Evolutionary conservation across 768 basidiomycete genomes (phyloP).

Genomic region (Polyporus arcularius): DNA sequence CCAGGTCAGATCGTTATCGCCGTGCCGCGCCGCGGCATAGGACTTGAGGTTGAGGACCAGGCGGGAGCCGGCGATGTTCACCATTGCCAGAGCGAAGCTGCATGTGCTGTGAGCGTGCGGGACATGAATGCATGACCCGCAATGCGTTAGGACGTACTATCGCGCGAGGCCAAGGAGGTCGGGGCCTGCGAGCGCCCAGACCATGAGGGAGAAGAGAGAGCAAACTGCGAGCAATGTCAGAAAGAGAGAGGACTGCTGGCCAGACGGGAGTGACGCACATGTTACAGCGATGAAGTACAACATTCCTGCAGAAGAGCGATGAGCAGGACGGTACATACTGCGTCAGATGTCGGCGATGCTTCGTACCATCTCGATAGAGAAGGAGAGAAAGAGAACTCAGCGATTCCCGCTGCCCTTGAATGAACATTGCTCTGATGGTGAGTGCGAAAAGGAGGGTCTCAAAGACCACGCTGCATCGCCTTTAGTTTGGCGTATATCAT

Average conservation of each 20-base stretch:
- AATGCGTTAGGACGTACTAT: slow-evolving; percentile 22
- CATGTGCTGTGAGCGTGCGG: not conserved
- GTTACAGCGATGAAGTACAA: slow-evolving; percentile 30
- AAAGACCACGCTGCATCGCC: slow-evolving; percentile 23
- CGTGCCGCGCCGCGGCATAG: slow-evolving; percentile 19
- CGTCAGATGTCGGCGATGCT: not conserved
- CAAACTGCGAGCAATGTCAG: slow-evolving; percentile 15
- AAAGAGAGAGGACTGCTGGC: not conserved
- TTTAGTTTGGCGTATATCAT: not conserved
- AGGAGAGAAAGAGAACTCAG: slow-evolving; percentile 27
- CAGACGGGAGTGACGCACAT: slow-evolving; percentile 11
- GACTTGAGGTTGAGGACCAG: slow-evolving; percentile 31
- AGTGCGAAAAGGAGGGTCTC: slow-evolving; percentile 31
- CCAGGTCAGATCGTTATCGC: slow-evolving; percentile 13
- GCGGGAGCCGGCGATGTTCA: slow-evolving; percentile 29
- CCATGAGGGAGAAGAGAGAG: slow-evolving; percentile 30
- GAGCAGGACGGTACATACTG: not conserved
- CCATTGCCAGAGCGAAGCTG: slow-evolving; percentile 32
- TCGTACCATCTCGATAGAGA: slow-evolving; percentile 30
- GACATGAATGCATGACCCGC: not conserved
- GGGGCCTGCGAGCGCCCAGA: slow-evolving; percentile 29
- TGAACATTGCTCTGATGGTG: slow-evolving; percentile 26
- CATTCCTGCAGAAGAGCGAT: slow-evolving; percentile 18
- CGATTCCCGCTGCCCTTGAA: slow-evolving; percentile 22
- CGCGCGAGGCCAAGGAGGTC: slow-evolving; percentile 30